Evolutionary conservation across 306 rosid genomes (phyloP).

Genomic region (barrel medic (Medicago truncatula)): DNA sequence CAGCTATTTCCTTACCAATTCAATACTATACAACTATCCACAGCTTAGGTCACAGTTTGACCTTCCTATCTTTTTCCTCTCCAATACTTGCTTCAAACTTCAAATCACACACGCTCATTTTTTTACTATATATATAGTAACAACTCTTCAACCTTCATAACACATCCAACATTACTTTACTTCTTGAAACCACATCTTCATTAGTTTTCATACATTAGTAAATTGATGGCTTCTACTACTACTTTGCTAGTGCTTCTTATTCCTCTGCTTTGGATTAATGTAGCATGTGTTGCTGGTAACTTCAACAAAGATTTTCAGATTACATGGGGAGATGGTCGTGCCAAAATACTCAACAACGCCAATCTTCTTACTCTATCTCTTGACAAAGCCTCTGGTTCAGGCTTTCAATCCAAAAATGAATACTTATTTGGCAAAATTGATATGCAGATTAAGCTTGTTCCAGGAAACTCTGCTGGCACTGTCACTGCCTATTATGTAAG

Average conservation of each 20-base stretch:
- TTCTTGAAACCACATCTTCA: not conserved
- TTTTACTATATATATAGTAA: conserved; percentile 6
- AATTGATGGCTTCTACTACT: conserved; percentile 23
- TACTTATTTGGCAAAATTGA: conserved; percentile 65
- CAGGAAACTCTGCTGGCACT: conserved; percentile 78
- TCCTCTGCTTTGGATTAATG: conserved; percentile 18
- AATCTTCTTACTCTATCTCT: conserved; percentile 64
- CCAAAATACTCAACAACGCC: conserved; percentile 49
- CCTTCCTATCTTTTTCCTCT: conserved; percentile 31
- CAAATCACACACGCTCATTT: not conserved
- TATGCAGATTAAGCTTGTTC: conserved; percentile 71
- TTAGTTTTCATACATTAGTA: not conserved
- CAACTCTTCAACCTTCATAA: not conserved
- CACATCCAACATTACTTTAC: conserved; percentile 1
- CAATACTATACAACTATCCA: conserved; percentile 21
- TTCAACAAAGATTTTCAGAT: conserved; percentile 60
- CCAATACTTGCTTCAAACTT: not conserved
- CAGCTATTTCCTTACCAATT: conserved; percentile 5
- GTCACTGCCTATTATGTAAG: conserved; percentile 78
- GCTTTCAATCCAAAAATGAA: conserved; percentile 62
- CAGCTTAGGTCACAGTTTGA: not conserved
- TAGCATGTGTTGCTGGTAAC: conserved; percentile 42
- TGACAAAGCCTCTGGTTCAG: conserved; percentile 79
- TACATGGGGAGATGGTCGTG: conserved; percentile 78
- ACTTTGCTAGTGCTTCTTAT: not conserved